A percentile compares a stretch with the other conserved stretches of the same genome.
These are phyloP conservation scores for Lathyrus sativus DNA, from an alignment of 306 rosid genomes.

Conservation along the genomic window DNA sequence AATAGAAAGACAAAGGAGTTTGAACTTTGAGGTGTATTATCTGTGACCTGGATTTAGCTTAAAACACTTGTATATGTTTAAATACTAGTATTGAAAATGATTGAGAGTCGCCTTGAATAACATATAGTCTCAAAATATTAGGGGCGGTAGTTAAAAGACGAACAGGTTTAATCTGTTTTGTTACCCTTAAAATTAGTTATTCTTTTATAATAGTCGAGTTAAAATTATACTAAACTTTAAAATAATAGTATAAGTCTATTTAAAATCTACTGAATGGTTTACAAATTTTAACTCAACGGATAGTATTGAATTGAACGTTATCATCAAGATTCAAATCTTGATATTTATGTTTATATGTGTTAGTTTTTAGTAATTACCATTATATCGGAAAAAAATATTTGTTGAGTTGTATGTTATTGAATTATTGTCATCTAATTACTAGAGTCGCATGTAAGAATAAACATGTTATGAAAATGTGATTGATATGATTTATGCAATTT, in stretches of 20 bases:
- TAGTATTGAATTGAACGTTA: too few species aligned
- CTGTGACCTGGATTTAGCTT: slow-evolving; percentile 36
- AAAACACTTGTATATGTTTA: slow-evolving; percentile 17
- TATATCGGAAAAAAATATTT: too few species aligned
- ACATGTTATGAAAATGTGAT: neutral
- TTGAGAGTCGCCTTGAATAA: neutral
- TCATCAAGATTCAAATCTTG: too few species aligned
- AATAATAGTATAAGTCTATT: neutral
- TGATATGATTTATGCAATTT: neutral
- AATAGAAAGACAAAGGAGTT: slow-evolving; percentile 36
- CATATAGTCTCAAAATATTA: neutral
- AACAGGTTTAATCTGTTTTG: too few species aligned
- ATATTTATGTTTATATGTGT: too few species aligned
- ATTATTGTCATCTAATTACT: neutral
- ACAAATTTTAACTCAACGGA: too few species aligned
- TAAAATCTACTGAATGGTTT: too few species aligned
- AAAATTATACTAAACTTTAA: neutral
- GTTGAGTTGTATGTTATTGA: neutral
- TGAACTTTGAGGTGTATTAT: slow-evolving; percentile 29
- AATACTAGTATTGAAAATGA: neutral
- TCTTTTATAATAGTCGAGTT: neutral
- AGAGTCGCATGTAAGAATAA: too few species aligned
- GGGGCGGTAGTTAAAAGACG: too few species aligned
- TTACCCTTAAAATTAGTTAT: too few species aligned
- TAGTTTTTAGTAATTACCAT: too few species aligned